These are phyloP conservation scores for Plasmopara halstedii DNA, from an alignment of 352 stramenopile species.

Conservation along the genomic window DNA sequence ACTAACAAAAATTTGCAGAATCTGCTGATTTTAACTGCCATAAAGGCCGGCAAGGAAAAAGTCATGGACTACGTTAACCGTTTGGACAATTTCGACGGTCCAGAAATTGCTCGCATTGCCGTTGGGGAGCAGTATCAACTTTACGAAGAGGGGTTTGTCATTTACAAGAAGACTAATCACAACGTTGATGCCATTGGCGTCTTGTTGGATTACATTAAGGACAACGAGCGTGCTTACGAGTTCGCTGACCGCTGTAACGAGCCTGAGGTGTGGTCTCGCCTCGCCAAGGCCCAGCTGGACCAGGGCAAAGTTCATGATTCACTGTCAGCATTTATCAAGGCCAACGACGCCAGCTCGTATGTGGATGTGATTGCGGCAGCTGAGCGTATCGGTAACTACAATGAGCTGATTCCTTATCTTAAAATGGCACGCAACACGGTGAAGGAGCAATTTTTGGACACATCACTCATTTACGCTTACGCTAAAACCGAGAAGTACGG, in stretches of 20 bases:
- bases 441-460: slow-evolving; percentile 99
- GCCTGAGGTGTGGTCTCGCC: slow-evolving; percentile 97
- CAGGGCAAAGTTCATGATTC: slow-evolving; percentile 93
- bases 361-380: slow-evolving; percentile 96
- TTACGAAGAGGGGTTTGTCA: slow-evolving; percentile 99
- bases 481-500: slow-evolving; percentile 98
- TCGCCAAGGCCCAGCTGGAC: slow-evolving; percentile 98
- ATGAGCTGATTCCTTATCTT: slow-evolving; percentile 97
- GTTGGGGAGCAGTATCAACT: slow-evolving; percentile 97
- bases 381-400: slow-evolving; percentile 95
- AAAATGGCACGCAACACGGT: slow-evolving; percentile 99
- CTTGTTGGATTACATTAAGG: slow-evolving; percentile 94
- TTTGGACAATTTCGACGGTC: slow-evolving; percentile 99
- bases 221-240: slow-evolving; percentile 97
- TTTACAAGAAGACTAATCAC: slow-evolving; percentile 99
- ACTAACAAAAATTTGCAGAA: slow-evolving; percentile 99
- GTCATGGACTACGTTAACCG: slow-evolving; percentile 99
- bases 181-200: slow-evolving; percentile 92
- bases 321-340: slow-evolving; percentile 99
- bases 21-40: slow-evolving; percentile 99
- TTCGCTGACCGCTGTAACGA: slow-evolving; percentile 99
- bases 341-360: slow-evolving; percentile 96
- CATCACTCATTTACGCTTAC: slow-evolving; percentile 98
- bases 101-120: slow-evolving; percentile 98
- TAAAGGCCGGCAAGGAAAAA: slow-evolving; percentile 96